Conservation (phyloP, 352 stramenopile genomes). For the Phytophthora cryptogea region DNA sequence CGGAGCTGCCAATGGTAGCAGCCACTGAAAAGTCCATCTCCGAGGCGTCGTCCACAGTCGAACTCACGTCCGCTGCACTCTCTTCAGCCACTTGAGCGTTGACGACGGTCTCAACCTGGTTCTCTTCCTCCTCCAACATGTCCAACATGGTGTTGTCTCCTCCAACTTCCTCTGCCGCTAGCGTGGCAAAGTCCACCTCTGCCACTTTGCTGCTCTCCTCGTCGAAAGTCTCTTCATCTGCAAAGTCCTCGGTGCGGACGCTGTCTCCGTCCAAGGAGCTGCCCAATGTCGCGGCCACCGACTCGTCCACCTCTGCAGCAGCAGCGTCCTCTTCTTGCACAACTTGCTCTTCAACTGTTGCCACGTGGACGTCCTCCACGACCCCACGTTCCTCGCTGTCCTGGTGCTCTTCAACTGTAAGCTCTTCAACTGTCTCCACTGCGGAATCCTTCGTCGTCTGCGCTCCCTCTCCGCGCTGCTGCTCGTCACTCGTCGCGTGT, state of each 20-base stretch:
- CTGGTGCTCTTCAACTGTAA: conserved; percentile 3
- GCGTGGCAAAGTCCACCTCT: conserved; percentile 24
- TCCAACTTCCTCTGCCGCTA: conserved; percentile 15
- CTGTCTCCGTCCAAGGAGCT: conserved; percentile 35
- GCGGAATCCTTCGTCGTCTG: neutral
- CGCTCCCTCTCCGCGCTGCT: neutral
- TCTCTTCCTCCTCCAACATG: conserved; percentile 1
- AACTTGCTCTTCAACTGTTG: neutral
- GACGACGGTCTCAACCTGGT: neutral
- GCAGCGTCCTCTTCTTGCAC: neutral
- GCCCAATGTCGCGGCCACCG: conserved; percentile 26
- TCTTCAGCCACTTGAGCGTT: neutral
- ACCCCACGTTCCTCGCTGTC: neutral
- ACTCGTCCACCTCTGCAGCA: conserved; percentile 17
- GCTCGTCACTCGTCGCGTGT: conserved; percentile 2
- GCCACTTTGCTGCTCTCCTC: conserved; percentile 25
- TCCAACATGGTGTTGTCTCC: neutral
- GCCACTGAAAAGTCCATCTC: conserved; percentile 21
- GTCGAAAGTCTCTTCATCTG: conserved; percentile 11
- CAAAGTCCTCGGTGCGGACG: conserved; percentile 28
- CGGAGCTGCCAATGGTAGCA: conserved; percentile 17
- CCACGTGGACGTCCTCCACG: conserved; percentile 12
- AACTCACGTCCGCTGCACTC: conserved; percentile 4
- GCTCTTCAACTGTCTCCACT: neutral
- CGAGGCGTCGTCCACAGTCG: conserved; percentile 6